Evolutionary conservation across 108 stramenopile genomes (phyloP).

Genomic region (Thalassiosira profunda): DNA sequence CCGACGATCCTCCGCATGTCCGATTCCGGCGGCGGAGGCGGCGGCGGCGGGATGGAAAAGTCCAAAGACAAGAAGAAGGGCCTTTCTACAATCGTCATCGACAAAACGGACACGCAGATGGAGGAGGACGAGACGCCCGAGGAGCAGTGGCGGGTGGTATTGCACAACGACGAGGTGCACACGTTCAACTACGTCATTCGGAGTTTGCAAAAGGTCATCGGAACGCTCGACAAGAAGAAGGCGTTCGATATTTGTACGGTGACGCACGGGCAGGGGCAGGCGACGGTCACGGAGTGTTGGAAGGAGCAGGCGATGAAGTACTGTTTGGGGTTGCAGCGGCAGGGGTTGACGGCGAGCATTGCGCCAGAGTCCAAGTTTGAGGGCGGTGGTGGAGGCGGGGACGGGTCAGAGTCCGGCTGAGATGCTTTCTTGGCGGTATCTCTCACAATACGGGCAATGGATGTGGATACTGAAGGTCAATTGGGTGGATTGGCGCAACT

Average conservation of each 20-base stretch:
- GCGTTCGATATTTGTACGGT: constrained; percentile 92
- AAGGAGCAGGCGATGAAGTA: constrained; percentile 93
- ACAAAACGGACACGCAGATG: constrained; percentile 75
- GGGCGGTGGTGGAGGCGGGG: constrained; percentile 74
- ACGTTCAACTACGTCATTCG: constrained; percentile 97
- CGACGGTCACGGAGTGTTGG: constrained; percentile 92
- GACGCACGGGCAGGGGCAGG: constrained; percentile 94
- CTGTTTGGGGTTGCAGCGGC: constrained; percentile 87
- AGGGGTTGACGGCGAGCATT: constrained; percentile 94
- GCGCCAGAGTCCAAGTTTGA: constrained; percentile 91
- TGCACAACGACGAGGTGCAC: constrained; percentile 98
- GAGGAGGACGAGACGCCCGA: constrained; percentile 79
- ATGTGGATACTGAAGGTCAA: too few relatives aligned
- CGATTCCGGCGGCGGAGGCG: constrained; percentile 49
- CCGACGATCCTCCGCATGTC: constrained; percentile 43
- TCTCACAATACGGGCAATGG: too few relatives aligned
- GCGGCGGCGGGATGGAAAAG: constrained; percentile 52
- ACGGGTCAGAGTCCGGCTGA: constrained; percentile 22
- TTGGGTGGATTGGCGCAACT: too few relatives aligned
- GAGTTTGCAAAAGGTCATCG: constrained; percentile 87
- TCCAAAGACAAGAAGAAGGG: constrained; percentile 70
- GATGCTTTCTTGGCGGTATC: too few relatives aligned
- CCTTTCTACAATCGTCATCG: constrained; percentile 69
- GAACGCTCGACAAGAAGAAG: constrained; percentile 86
- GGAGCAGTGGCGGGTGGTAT: constrained; percentile 90